Conservation (phyloP, 2,329 filamentous ascomycete genomes). For the Fusarium avenaceum region DNA sequence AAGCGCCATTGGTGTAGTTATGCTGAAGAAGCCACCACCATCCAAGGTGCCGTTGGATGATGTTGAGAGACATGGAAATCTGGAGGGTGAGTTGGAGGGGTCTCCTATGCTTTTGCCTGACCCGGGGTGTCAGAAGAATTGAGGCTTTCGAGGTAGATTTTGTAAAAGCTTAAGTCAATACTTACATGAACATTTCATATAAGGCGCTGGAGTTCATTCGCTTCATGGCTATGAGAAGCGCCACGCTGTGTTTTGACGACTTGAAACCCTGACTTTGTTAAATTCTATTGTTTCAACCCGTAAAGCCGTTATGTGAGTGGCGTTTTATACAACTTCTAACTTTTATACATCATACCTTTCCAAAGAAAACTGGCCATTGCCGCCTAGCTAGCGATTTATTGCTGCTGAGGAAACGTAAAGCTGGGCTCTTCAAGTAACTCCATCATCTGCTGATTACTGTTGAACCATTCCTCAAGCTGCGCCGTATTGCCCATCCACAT, state of each 20-base stretch:
- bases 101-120: constrained; percentile 58
- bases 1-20: constrained; percentile 64
- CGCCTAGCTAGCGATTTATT: background rate
- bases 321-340: no score
- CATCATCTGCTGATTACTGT: constrained; percentile 56
- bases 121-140: constrained; percentile 46
- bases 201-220: background rate
- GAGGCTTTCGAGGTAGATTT: constrained; percentile 32
- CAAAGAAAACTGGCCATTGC: background rate
- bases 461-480: constrained; percentile 57
- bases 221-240: background rate
- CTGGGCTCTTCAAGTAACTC: constrained; percentile 52
- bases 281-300: background rate
- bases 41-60: constrained; percentile 49
- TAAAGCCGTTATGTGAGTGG: background rate
- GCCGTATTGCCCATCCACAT: constrained; percentile 57
- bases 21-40: constrained; percentile 58
- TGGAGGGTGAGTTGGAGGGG: constrained; percentile 53
- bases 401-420: constrained; percentile 44
- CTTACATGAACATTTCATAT: background rate
- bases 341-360: background rate
- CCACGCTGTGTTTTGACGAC: background rate
- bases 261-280: background rate
- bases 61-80: constrained; percentile 52
- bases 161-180: background rate